Conservation (phyloP, 192 early-diverging fungal genomes). For the Thoreauomyces humboldtii region DNA sequence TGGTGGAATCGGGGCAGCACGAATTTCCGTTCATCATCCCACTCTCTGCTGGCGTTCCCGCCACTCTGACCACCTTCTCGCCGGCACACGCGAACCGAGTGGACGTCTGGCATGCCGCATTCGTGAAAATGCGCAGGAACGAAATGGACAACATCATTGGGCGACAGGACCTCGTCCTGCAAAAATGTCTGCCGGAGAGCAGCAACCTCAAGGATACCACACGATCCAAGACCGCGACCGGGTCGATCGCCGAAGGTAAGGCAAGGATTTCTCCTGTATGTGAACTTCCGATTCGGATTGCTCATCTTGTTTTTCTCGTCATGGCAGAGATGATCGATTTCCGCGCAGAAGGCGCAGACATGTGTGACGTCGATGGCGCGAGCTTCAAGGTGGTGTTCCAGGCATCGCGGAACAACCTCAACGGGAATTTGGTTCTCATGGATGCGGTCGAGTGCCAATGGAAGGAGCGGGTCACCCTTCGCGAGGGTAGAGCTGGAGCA, state of each 20-base stretch:
- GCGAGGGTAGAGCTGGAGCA: neutral
- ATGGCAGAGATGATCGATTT: neutral
- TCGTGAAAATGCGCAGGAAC: constrained; percentile 15
- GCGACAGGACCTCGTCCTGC: constrained; percentile 4
- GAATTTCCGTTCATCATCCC: constrained; percentile 18
- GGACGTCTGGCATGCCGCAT: constrained; percentile 12
- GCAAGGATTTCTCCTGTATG: neutral
- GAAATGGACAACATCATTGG: neutral
- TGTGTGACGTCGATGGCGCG: constrained; percentile 11
- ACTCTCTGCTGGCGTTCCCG: constrained; percentile 4
- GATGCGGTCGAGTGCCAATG: constrained; percentile 17
- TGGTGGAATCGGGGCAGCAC: constrained; percentile 5
- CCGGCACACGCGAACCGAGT: neutral
- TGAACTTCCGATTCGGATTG: neutral
- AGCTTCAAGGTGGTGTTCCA: constrained; percentile 5
- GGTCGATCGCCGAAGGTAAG: constrained; percentile 13
- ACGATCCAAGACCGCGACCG: constrained; percentile 9
- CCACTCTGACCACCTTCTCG: constrained; percentile 11
- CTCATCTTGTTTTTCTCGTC: neutral
- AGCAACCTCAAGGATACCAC: neutral
- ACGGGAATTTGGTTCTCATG: constrained; percentile 5
- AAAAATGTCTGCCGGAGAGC: constrained; percentile 8
- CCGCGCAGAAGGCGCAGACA: constrained; percentile 8
- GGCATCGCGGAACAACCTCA: neutral
- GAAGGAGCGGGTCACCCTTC: constrained; percentile 8